Conservation (phyloP, 441 rosid species). For the Populus hybrid region DNA sequence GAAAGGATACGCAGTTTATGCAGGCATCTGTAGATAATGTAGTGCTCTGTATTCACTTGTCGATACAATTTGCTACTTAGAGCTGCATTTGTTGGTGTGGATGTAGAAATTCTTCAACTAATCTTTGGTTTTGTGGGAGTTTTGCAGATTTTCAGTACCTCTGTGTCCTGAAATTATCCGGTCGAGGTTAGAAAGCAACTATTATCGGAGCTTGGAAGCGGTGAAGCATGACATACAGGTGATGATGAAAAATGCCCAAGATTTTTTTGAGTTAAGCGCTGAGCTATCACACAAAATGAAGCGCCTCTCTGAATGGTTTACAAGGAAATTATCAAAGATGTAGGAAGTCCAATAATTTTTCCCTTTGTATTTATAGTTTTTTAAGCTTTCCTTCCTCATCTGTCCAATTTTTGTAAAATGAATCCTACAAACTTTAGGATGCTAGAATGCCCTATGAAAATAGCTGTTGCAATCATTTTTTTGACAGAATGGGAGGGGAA, state of each 20-base stretch:
- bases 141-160: constrained; percentile 89
- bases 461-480: not conserved
- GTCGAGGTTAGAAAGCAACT: constrained; percentile 78
- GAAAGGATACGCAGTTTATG: not conserved
- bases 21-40: not conserved
- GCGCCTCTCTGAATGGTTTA: constrained; percentile 60
- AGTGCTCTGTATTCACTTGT: not conserved
- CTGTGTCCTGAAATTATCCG: constrained; percentile 62
- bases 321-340: constrained; percentile 42
- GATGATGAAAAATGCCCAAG: constrained; percentile 65
- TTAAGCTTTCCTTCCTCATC: not conserved
- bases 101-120: not conserved
- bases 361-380: not conserved
- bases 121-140: constrained; percentile 4
- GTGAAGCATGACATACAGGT: constrained; percentile 69
- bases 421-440: not conserved
- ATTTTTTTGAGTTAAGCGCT: constrained; percentile 41
- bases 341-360: constrained; percentile 13
- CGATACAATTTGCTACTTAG: not conserved
- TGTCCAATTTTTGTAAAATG: constrained; percentile 15
- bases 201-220: constrained; percentile 79
- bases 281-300: constrained; percentile 46
- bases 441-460: not conserved
- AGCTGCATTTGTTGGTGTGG: not conserved
- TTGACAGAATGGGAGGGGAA: constrained; percentile 4